Evolutionary conservation across 2,329 filamentous ascomycete genomes (phyloP).

Genomic region (Furcasterigmium furcatum): DNA sequence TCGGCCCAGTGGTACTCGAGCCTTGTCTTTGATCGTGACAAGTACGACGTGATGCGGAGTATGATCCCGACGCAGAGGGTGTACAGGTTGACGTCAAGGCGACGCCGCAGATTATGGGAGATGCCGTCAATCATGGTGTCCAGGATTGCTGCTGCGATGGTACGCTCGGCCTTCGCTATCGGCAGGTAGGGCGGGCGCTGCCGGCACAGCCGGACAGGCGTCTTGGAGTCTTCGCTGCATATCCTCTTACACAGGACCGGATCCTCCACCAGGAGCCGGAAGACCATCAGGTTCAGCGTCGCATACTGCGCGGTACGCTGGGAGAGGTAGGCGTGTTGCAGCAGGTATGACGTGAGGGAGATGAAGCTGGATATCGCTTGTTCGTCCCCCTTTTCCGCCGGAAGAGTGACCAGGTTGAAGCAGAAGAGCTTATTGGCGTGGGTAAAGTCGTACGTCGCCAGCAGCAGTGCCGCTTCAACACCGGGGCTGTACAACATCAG

Average conservation of each 20-base stretch:
- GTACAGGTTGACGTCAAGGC: constrained; percentile 83
- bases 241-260: constrained; percentile 76
- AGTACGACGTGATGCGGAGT: constrained; percentile 76
- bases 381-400: constrained; percentile 62
- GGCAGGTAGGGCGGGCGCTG: constrained; percentile 87
- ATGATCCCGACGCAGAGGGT: constrained; percentile 78
- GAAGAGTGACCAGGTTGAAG: constrained; percentile 70
- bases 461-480: constrained; percentile 72
- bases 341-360: constrained; percentile 86
- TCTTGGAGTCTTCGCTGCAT: constrained; percentile 74
- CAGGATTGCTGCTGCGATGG: constrained; percentile 72
- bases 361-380: constrained; percentile 78
- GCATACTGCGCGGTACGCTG: constrained; percentile 76
- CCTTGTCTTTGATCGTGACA: constrained; percentile 78
- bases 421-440: constrained; percentile 96
- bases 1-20: constrained; percentile 93
- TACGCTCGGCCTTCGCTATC: constrained; percentile 65
- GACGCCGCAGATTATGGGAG: constrained; percentile 86
- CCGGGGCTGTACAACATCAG: constrained; percentile 59
- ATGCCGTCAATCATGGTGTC: constrained; percentile 89
- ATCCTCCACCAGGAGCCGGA: constrained; percentile 87
- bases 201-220: constrained; percentile 77
- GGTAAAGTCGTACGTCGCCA: constrained; percentile 89
- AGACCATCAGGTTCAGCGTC: constrained; percentile 78
- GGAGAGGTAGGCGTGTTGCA: constrained; percentile 89